Base-by-base conservation (phyloP, 768 basidiomycete species). In the Macrolepiota albuminosa region DNA sequence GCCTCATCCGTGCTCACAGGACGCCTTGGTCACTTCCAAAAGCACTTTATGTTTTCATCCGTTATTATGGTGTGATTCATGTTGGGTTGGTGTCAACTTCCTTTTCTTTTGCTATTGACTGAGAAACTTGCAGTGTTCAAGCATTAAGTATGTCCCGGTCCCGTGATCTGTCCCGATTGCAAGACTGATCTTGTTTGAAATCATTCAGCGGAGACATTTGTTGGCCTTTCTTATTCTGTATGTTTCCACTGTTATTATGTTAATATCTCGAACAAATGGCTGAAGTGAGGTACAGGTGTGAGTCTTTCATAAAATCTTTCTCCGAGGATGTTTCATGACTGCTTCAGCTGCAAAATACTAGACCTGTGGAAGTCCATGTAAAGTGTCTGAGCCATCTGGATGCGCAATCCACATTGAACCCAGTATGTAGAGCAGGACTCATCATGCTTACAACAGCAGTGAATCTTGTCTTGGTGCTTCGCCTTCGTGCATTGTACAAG, bases 1-100 rank as follows among this genome's bases (percentile, higher is more conserved):
- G n/a, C 18, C 9, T 43, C 8, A 54, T 45, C 16, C 49, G 5
- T 10, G 36, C 24, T 33, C 52, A 36, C 43, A 60, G 59, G 10
- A 51, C 54, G 24, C 40, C 48, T 21, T 60, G 53, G 59, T 60
- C 59, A 10, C 6, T 60, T 21, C 59, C 59, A n/a, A 60, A 60
- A 43, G 59, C 14, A 9, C 53, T 60, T 48, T 60, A 60, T 60
- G 16, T 60, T 16, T 40, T 60, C 24, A 60, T 60, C n/a, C 45
- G 59, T 24, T 60, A 60, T 33, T 60, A 60, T 36, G 59, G 59
- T 5, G 3, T 50, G 4, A 37, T 48, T 18, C 59, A 60, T 29
- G 9, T 59, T 9, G 58, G 52, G 59, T 60, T 13, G 21, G 59
- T 42, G 21, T 4, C 11, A 4, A 42, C 8, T 31, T 49, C 47